A percentile compares a stretch with the other conserved stretches of the same genome.
phyloP scores from a whole-genome alignment of 2,329 filamentous ascomycete species.

The Arthrobotrys pseudoclavata region DNA sequence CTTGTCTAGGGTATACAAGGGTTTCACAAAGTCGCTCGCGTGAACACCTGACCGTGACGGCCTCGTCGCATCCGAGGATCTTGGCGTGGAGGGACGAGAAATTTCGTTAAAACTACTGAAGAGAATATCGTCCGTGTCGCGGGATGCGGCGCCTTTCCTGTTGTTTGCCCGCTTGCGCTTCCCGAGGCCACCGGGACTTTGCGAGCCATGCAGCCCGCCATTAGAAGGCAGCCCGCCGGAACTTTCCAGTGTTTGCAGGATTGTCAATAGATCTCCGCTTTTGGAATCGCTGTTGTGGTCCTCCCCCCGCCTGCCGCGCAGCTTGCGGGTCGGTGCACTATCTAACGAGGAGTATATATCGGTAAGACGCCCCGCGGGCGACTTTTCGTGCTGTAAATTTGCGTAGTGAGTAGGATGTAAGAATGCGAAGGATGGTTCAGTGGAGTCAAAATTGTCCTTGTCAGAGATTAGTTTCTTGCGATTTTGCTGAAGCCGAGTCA shows the following conservation, averaged over 20 bases:
- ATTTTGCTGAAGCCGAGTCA: constrained; percentile 49
- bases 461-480: constrained; percentile 58
- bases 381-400: constrained; percentile 46
- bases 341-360: constrained; percentile 55
- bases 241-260: constrained; percentile 49
- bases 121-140: constrained; percentile 49
- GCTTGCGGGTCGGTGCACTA: constrained; percentile 47
- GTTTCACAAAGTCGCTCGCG: constrained; percentile 55
- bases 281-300: constrained; percentile 46
- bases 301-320: constrained; percentile 55
- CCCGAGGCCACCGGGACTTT: constrained; percentile 59
- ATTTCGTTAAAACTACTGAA: constrained; percentile 47
- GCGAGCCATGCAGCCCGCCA: constrained; percentile 45
- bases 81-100: constrained; percentile 56
- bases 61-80: constrained; percentile 38
- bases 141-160: constrained; percentile 44
- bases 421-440: constrained; percentile 45
- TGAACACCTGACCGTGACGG: constrained; percentile 49
- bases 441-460: constrained; percentile 56
- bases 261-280: constrained; percentile 48
- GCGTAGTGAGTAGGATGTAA: constrained; percentile 47
- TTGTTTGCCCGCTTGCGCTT: constrained; percentile 60
- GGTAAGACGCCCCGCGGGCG: constrained; percentile 47
- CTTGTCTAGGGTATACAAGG: constrained; percentile 57
- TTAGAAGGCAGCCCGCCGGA: constrained; percentile 46